These are phyloP conservation scores for Setomelanomma holmii DNA, from an alignment of 2,329 filamentous ascomycete species.

Conservation along the genomic window DNA sequence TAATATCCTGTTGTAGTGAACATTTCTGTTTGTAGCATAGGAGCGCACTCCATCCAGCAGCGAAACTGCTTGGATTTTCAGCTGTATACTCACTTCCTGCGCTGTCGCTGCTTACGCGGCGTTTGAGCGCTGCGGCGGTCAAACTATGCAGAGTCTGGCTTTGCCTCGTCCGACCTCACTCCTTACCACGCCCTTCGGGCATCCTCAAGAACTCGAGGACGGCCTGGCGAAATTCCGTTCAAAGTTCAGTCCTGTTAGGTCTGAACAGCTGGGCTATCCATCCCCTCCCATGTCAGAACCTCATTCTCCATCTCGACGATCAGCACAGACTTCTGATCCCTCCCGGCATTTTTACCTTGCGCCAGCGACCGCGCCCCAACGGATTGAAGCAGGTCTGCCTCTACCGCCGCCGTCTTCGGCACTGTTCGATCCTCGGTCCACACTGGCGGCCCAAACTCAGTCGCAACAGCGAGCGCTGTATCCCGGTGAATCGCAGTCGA, in stretches of 20 bases:
- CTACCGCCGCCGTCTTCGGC: conserved; percentile 34
- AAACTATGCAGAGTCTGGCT: conserved; percentile 53
- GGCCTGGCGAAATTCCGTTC: conserved; percentile 42
- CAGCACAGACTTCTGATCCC: conserved; percentile 44
- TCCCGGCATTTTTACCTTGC: conserved; percentile 38
- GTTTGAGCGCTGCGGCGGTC: conserved; percentile 44
- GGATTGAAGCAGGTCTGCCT: conserved; percentile 29
- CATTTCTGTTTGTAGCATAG: conserved; percentile 25
- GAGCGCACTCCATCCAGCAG: conserved; percentile 20
- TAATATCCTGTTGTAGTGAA: conserved; percentile 27
- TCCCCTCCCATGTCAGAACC: conserved; percentile 61
- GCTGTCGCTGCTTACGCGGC: conserved; percentile 45
- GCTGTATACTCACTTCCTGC: conserved; percentile 32
- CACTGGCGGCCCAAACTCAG: conserved; percentile 23
- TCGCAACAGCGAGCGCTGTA: conserved; percentile 39
- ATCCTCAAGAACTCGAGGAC: conserved; percentile 44
- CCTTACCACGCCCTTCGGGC: conserved; percentile 47
- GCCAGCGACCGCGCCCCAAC: conserved; percentile 29
- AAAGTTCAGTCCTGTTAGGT: conserved; percentile 45
- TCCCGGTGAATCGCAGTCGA: conserved; percentile 36
- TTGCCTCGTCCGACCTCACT: conserved; percentile 47
- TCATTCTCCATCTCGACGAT: conserved; percentile 51
- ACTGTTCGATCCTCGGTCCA: conserved; percentile 33
- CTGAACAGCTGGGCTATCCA: conserved; percentile 52
- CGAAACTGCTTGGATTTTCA: conserved; percentile 23